These are phyloP conservation scores for Rhodamnia argentea DNA, from an alignment of 345 rosid genomes.

Conservation along the genomic window DNA sequence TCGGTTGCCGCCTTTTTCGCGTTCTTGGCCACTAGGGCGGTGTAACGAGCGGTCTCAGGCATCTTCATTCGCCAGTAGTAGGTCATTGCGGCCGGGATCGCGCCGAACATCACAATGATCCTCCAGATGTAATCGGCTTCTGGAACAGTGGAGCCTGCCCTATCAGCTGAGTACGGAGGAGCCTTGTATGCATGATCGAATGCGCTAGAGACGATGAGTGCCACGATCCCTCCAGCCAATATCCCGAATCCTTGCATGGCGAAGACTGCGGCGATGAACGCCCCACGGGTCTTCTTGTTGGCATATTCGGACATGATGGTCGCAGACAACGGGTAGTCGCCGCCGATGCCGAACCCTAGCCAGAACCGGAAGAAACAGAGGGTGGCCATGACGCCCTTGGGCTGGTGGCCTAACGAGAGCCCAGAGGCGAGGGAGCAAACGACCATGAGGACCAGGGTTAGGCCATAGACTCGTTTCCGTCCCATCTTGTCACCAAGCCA, in stretches of 20 bases:
- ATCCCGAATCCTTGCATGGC: conserved; percentile 88
- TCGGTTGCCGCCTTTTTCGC: conserved; percentile 35
- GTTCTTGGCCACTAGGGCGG: conserved; percentile 35
- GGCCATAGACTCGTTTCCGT: conserved; percentile 57
- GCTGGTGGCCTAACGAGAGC: conserved; percentile 30
- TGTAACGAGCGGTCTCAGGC: conserved; percentile 38
- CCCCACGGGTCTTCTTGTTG: conserved; percentile 66
- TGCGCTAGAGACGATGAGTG: conserved; percentile 12
- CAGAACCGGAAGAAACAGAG: conserved; percentile 83
- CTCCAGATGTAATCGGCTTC: conserved; percentile 34
- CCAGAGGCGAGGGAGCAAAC: conserved; percentile 52
- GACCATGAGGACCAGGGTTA: conserved; percentile 63
- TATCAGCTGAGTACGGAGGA: not conserved
- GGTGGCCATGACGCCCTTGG: conserved; percentile 44
- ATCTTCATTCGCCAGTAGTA: conserved; percentile 32
- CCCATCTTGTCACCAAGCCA: conserved; percentile 88
- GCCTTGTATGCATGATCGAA: conserved; percentile 9
- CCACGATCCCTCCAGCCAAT: conserved; percentile 53
- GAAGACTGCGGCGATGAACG: conserved; percentile 68
- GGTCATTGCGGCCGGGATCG: conserved; percentile 25
- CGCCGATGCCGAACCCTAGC: conserved; percentile 93
- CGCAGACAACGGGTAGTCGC: conserved; percentile 90
- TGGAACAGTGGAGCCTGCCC: not conserved
- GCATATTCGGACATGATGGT: conserved; percentile 91
- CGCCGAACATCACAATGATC: conserved; percentile 25